Evolutionary conservation across 805 yeast genomes (phyloP).

Genomic region (Kluyveromyces starmeri): DNA sequence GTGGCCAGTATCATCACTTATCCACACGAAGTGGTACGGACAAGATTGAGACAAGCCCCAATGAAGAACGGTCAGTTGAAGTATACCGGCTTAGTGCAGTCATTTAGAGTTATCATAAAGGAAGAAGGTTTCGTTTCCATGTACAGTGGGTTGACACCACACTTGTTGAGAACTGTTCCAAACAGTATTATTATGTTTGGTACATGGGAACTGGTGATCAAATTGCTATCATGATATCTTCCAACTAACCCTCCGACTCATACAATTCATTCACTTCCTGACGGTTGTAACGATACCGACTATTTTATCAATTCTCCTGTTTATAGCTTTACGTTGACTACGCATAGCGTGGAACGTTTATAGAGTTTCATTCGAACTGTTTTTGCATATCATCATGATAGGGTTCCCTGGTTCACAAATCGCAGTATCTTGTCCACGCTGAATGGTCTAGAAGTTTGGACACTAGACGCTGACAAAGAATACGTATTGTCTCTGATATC

Average conservation of each 20-base stretch:
- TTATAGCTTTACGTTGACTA: no score
- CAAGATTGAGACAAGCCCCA: conserved; percentile 93
- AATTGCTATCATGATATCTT: conserved; percentile 37
- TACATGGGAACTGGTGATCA: conserved; percentile 86
- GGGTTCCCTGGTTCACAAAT: conserved; percentile 38
- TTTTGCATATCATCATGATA: no score
- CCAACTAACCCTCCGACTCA: no score
- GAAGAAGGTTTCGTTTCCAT: conserved; percentile 90
- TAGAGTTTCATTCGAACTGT: conserved; percentile 3
- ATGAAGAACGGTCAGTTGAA: conserved; percentile 68
- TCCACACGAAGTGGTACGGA: conserved; percentile 96
- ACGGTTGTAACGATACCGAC: no score
- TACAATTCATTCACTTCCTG: no score
- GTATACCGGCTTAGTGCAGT: conserved; percentile 82
- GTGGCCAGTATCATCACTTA: conserved; percentile 87
- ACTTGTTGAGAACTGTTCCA: conserved; percentile 92
- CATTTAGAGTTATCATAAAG: conserved; percentile 73
- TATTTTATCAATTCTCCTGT: no score
- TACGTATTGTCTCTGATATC: conserved; percentile 10
- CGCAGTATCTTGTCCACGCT: conserved; percentile 34
- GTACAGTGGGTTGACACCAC: conserved; percentile 98
- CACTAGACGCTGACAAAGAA: conserved; percentile 9
- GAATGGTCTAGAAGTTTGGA: conserved; percentile 25
- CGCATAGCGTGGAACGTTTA: no score
- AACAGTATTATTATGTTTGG: conserved; percentile 98